These are phyloP conservation scores for Beauveria scarabaeidicola DNA, from an alignment of 2,329 filamentous ascomycete species.

Conservation along the genomic window DNA sequence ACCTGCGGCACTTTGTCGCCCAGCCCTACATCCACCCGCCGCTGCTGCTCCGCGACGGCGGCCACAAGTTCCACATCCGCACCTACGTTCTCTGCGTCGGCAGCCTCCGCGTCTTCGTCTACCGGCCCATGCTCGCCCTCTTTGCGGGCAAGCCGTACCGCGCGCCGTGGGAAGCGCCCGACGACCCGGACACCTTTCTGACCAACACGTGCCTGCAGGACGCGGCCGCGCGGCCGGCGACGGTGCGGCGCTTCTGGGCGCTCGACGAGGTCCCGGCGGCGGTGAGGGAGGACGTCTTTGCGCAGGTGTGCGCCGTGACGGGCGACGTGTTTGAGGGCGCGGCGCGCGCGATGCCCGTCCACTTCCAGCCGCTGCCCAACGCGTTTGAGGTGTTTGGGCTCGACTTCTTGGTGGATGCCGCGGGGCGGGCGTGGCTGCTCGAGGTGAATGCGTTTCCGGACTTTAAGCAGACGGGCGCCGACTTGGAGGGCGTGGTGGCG, in stretches of 20 bases:
- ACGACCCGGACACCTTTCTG: slow-evolving; percentile 63
- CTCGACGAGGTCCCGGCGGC: slow-evolving; percentile 36
- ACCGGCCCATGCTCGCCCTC: slow-evolving; percentile 83
- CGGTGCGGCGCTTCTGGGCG: slow-evolving; percentile 68
- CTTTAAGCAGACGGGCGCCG: slow-evolving; percentile 86
- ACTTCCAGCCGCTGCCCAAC: slow-evolving; percentile 85
- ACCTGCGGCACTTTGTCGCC: slow-evolving; percentile 90
- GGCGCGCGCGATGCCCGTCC: slow-evolving; percentile 70
- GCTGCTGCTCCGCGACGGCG: slow-evolving; percentile 56
- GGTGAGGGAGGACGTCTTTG: slow-evolving; percentile 57
- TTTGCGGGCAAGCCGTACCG: slow-evolving; percentile 72
- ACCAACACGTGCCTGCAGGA: slow-evolving; percentile 93
- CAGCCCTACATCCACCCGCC: slow-evolving; percentile 92
- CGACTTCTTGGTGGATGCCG: slow-evolving; percentile 73
- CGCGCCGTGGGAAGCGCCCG: slow-evolving; percentile 47
- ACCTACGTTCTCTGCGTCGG: slow-evolving; percentile 82
- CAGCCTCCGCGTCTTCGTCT: slow-evolving; percentile 74
- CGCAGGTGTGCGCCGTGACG: slow-evolving; percentile 65
- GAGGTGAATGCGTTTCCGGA: slow-evolving; percentile 97
- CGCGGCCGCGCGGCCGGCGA: slow-evolving; percentile 42
- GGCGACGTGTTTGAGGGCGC: slow-evolving; percentile 81
- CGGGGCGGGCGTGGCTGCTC: slow-evolving; percentile 62
- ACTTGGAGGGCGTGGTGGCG: slow-evolving; percentile 61
- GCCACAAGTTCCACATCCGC: slow-evolving; percentile 85
- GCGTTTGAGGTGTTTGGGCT: slow-evolving; percentile 89